Conservation (phyloP, 208 protist genomes). For the Wallacemonas sp. region DNA sequence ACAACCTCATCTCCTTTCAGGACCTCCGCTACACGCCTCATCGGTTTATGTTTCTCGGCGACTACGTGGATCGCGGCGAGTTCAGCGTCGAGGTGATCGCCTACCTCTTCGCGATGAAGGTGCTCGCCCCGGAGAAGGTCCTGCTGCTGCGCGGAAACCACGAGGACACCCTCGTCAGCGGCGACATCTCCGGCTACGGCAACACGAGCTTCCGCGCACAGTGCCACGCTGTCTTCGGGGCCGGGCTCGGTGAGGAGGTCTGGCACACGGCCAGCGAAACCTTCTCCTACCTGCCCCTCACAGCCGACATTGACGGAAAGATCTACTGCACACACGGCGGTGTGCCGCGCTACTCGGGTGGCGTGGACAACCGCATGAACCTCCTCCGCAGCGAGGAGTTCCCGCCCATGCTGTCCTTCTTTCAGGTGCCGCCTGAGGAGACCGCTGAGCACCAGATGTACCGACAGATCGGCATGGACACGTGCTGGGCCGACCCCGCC, state of each 20-base stretch:
- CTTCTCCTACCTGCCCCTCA: conserved; percentile 90
- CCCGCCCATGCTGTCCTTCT: conserved; percentile 83
- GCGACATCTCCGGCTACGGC: conserved; percentile 90
- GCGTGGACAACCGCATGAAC: conserved; percentile 78
- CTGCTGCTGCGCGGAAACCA: conserved; percentile 95
- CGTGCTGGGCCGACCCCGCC: conserved; percentile 91
- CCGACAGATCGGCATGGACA: conserved; percentile 86
- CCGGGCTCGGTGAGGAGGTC: conserved; percentile 80
- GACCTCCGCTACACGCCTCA: conserved; percentile 92
- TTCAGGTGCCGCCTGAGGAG: conserved; percentile 76
- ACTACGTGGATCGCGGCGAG: conserved; percentile 98
- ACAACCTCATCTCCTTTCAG: conserved; percentile 91
- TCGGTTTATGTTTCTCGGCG: conserved; percentile 97
- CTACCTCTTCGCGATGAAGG: conserved; percentile 93
- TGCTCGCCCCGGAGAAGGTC: conserved; percentile 89
- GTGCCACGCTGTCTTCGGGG: conserved; percentile 84
- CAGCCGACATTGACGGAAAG: conserved; percentile 90
- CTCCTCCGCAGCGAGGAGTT: conserved; percentile 73
- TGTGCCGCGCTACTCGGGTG: conserved; percentile 86
- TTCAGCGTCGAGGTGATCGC: conserved; percentile 92
- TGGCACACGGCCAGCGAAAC: conserved; percentile 83
- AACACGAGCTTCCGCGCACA: conserved; percentile 88
- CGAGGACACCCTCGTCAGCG: conserved; percentile 93
- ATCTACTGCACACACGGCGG: conserved; percentile 96
- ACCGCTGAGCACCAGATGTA: conserved; percentile 56